These are phyloP conservation scores for Glycine soja DNA, from an alignment of 306 rosid genomes.

Conservation along the genomic window DNA sequence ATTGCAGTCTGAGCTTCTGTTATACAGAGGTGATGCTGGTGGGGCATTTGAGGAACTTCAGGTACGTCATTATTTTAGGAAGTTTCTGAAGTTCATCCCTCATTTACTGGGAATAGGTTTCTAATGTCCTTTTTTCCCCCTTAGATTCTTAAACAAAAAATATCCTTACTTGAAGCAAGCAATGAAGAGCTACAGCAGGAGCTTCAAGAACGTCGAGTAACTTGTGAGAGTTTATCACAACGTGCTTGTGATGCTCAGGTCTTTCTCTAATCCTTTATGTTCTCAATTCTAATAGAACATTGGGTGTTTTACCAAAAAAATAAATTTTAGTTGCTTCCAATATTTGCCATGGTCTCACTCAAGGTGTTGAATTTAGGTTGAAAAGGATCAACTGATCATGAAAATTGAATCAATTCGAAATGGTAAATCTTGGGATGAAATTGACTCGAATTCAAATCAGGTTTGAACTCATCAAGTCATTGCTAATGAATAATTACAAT, in stretches of 20 bases:
- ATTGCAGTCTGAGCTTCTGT: conserved; percentile 82
- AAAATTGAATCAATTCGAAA: conserved; percentile 77
- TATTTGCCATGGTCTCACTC: conserved; percentile 32
- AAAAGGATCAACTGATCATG: conserved; percentile 77
- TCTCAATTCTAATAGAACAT: conserved; percentile 33
- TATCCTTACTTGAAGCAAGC: conserved; percentile 91
- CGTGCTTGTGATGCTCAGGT: conserved; percentile 60
- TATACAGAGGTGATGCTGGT: conserved; percentile 74
- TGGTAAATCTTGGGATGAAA: conserved; percentile 95
- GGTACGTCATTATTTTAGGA: conserved; percentile 51
- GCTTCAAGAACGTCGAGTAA: conserved; percentile 55
- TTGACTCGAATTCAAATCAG: conserved; percentile 77
- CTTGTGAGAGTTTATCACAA: conserved; percentile 50
- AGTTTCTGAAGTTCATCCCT: conserved; percentile 28
- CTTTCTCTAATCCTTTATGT: conserved; percentile 29
- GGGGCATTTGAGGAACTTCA: conserved; percentile 87
- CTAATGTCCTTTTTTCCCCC: conserved; percentile 5
- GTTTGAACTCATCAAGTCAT: conserved; percentile 48
- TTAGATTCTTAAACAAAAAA: conserved; percentile 89
- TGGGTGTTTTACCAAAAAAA: background rate
- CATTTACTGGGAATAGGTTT: conserved; percentile 16
- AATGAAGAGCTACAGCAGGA: conserved; percentile 76
- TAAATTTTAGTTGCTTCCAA: conserved; percentile 33
- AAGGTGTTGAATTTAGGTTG: conserved; percentile 64
- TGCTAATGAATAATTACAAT: conserved; percentile 12